Evolutionary conservation across 1,284 basidiomycete species (phyloP), one percentile per base, ranked within the genome.

Genomic region (Ceratorhiza oryzae-sativae): DNA sequence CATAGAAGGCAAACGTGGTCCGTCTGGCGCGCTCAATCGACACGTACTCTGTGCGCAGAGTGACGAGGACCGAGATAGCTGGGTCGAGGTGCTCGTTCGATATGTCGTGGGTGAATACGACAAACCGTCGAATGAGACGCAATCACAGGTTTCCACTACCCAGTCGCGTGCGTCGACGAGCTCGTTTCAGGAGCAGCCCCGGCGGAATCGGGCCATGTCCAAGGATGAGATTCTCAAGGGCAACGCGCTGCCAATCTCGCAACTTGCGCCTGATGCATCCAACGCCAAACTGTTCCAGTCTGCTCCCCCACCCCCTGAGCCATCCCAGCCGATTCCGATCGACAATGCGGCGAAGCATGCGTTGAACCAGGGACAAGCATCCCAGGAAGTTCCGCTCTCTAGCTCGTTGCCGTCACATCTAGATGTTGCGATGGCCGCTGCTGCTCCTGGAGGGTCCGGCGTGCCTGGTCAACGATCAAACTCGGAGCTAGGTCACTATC

Each of bases 1-100:
- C 77, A 93, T 98, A 74, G 95, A 98, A 80, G 86, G 87, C 23
- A 90, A 89, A 78, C 89, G 87, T 70, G 87, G 86, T 1, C 89
- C 89, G 13, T 86, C 86, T 55, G 88, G 90, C 3, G 86, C 89
- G 61, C 87, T 88, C 75, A 86, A 91, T 62, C 86, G 94, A 25
- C 97, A 98, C 79, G 95, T 99, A 36, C 84, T 99, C 3, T 98
- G 97, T 77, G 97, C 97, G 0, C 94, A 97, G 80, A 98, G 92
- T 78, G 97, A 99, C 80, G 83, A 85, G 58, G 95, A 97, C 78
- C 86, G 97, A 46, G 97, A 99, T 79, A 86, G 85, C 72, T 99
- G 97, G 97, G 95, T 98, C 41, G 91, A 96, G 73, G 90, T 95
- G 75, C 88, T 99, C 48, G 94, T 97, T 59, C 87, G 91, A 53